phyloP scores from a whole-genome alignment of 352 stramenopile species.

The Globisporangium irregulare region DNA sequence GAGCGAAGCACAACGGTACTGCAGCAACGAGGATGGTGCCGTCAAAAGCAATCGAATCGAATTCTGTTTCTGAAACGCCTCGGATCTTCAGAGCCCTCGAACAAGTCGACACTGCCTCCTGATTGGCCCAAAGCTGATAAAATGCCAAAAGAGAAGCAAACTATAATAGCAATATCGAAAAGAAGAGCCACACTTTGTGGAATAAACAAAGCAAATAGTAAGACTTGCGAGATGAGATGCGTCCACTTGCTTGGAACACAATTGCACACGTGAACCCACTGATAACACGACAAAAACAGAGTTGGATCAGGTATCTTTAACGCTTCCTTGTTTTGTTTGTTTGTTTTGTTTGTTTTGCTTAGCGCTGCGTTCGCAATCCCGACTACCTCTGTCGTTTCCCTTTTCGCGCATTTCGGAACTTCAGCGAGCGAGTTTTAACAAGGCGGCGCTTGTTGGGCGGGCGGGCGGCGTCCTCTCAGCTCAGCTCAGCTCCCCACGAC shows the following conservation, averaged over 20 bases:
- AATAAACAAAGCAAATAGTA: too few species aligned
- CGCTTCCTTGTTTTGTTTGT: not conserved
- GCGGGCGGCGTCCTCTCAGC: not conserved
- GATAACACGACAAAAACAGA: not conserved
- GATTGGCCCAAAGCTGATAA: slow-evolving; percentile 11
- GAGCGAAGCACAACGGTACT: not conserved
- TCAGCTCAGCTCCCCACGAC: not conserved
- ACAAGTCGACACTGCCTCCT: not conserved
- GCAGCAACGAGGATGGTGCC: not conserved
- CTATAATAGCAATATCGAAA: not conserved
- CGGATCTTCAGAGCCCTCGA: not conserved
- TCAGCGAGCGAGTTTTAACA: not conserved
- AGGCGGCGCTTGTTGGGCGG: not conserved
- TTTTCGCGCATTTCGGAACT: not conserved
- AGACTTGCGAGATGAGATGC: not conserved
- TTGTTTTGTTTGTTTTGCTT: not conserved
- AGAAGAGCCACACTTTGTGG: not conserved
- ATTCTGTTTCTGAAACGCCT: slow-evolving; percentile 11
- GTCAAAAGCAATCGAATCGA: not conserved
- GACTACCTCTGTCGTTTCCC: not conserved
- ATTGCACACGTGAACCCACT: not conserved
- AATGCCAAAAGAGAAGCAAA: not conserved
- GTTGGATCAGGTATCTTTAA: not conserved
- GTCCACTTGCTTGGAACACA: not conserved
- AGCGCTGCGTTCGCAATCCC: not conserved